These are phyloP conservation scores for Coemansia sp. DNA, from an alignment of 192 early-diverging fungal species.

Conservation along the genomic window DNA sequence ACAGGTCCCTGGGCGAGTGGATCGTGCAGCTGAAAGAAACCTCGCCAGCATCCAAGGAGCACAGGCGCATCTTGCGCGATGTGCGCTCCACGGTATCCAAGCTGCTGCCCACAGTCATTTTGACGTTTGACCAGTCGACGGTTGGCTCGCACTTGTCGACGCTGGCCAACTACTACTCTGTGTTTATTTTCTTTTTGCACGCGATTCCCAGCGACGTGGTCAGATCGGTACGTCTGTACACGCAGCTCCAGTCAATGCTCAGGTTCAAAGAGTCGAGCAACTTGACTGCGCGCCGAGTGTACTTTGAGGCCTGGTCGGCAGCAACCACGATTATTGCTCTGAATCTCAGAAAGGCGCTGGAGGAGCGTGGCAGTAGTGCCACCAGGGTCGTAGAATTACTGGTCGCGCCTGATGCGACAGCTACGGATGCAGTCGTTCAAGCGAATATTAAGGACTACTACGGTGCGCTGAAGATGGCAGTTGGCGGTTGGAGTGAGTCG, in stretches of 20 bases:
- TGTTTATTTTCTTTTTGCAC: constrained; percentile 53
- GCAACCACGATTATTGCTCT: constrained; percentile 22
- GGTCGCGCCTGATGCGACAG: not conserved
- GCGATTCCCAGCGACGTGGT: constrained; percentile 46
- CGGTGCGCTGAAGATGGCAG: constrained; percentile 22
- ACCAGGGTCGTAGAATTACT: constrained; percentile 5
- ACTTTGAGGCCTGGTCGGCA: constrained; percentile 55
- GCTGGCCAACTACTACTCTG: constrained; percentile 50
- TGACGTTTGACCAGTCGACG: constrained; percentile 28
- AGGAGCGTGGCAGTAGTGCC: constrained; percentile 8
- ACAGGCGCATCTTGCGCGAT: constrained; percentile 18
- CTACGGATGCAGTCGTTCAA: not conserved
- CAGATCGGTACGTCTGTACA: constrained; percentile 29
- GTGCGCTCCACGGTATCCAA: constrained; percentile 46
- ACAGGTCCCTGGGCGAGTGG: constrained; percentile 27
- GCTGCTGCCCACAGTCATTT: constrained; percentile 48
- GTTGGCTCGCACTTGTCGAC: constrained; percentile 28
- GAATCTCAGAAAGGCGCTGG: constrained; percentile 12
- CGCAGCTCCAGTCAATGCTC: constrained; percentile 47
- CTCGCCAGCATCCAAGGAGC: constrained; percentile 11
- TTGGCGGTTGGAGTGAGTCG: constrained; percentile 33
- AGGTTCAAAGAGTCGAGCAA: constrained; percentile 44
- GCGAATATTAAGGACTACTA: constrained; percentile 23
- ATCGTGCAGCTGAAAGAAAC: constrained; percentile 5
- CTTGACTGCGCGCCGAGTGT: constrained; percentile 40